Conservation (phyloP, 441 rosid genomes). For the Capsella rubella region DNA sequence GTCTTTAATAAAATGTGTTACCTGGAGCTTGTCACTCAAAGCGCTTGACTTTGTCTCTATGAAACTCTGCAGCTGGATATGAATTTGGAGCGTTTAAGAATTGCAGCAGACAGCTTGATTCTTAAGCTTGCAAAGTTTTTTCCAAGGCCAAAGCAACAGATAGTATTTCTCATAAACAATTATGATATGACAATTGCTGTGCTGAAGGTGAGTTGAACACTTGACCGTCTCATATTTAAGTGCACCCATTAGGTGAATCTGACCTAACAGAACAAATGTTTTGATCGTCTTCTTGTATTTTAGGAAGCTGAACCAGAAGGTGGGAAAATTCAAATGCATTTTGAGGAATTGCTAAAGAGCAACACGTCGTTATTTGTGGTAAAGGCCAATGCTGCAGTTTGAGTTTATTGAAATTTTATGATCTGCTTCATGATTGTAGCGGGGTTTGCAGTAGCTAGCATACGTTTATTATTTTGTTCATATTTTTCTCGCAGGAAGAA, state of each 20-base stretch:
- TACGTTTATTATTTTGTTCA: background rate
- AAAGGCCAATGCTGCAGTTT: conserved; percentile 42
- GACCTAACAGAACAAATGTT: background rate
- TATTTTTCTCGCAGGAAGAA: conserved; percentile 75
- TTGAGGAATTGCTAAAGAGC: conserved; percentile 89
- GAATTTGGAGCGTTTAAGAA: conserved; percentile 95
- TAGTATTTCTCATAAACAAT: conserved; percentile 93
- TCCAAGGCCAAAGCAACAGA: conserved; percentile 79
- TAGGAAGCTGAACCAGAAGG: conserved; percentile 97
- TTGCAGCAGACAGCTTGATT: conserved; percentile 91
- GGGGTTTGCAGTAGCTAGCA: background rate
- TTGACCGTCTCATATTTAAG: background rate
- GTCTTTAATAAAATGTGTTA: conserved; percentile 13
- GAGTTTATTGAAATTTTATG: background rate
- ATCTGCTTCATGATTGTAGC: background rate
- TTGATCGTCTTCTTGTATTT: conserved; percentile 21
- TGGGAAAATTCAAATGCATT: conserved; percentile 92
- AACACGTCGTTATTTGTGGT: conserved; percentile 91
- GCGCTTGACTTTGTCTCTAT: conserved; percentile 16
- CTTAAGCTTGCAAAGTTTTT: conserved; percentile 85
- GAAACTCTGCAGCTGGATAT: conserved; percentile 81
- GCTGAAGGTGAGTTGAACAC: conserved; percentile 43
- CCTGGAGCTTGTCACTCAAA: conserved; percentile 18
- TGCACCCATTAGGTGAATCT: background rate
- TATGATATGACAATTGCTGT: conserved; percentile 97